A percentile compares a stretch with the other conserved stretches of the same genome.
phyloP scores from a whole-genome alignment of 2,329 filamentous ascomycete species.

The Arthrobotrys musiformis region DNA sequence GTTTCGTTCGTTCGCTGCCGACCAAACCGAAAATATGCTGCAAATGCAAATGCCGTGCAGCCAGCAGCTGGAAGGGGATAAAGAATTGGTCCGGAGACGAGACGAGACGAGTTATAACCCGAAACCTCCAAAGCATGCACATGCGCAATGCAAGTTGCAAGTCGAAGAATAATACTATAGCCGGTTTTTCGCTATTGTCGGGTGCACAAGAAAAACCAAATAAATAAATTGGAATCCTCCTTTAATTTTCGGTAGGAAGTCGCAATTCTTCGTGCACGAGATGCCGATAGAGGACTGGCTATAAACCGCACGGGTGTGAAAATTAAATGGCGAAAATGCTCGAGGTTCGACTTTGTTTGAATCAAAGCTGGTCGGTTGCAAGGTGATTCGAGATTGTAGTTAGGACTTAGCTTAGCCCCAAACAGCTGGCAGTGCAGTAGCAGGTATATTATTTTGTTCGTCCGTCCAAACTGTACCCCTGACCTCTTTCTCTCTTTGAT shows the following conservation, averaged over 20 bases:
- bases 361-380: not conserved
- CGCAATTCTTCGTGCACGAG: not conserved
- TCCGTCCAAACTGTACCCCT: slow-evolving; percentile 2
- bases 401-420: slow-evolving; percentile 6
- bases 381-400: not conserved
- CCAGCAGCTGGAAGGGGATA: slow-evolving; percentile 25
- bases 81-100: slow-evolving; percentile 35
- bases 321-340: too few species aligned
- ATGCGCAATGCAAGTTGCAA: too few species aligned
- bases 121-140: slow-evolving; percentile 3
- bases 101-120: slow-evolving; percentile 38
- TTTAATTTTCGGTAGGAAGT: slow-evolving; percentile 7
- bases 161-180: not conserved
- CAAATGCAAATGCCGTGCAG: slow-evolving; percentile 2
- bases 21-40: not conserved
- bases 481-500: too few species aligned
- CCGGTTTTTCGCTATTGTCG: not conserved
- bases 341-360: slow-evolving; percentile 5
- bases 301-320: not conserved
- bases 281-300: not conserved
- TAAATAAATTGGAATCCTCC: not conserved
- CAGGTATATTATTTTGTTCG: slow-evolving; percentile 10
- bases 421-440: slow-evolving; percentile 28
- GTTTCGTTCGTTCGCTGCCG: not conserved
- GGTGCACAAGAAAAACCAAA: not conserved